Conservation (phyloP, 2,329 filamentous ascomycete genomes). For the Shiraia sp. region DNA sequence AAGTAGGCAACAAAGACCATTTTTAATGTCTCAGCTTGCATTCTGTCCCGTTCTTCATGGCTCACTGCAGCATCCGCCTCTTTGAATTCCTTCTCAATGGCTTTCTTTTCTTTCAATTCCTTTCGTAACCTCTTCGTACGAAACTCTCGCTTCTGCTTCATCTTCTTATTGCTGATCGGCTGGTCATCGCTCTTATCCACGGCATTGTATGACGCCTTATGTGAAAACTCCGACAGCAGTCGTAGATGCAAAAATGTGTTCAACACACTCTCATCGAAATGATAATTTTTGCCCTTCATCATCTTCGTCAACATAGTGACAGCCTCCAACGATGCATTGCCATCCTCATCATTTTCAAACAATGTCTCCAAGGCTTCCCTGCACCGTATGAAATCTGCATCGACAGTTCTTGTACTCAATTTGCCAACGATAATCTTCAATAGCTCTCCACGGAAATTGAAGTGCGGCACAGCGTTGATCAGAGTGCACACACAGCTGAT, state of each 20-base stretch:
- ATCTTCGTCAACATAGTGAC: constrained; percentile 86
- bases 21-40: constrained; percentile 95
- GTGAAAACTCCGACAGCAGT: constrained; percentile 82
- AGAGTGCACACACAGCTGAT: constrained; percentile 85
- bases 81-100: constrained; percentile 88
- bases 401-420: constrained; percentile 71
- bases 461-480: constrained; percentile 83
- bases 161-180: constrained; percentile 57
- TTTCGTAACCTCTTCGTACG: constrained; percentile 88
- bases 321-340: constrained; percentile 82
- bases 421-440: constrained; percentile 86
- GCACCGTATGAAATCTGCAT: constrained; percentile 77
- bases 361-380: constrained; percentile 77
- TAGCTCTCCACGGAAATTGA: constrained; percentile 91
- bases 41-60: constrained; percentile 88
- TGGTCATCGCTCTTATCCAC: constrained; percentile 66
- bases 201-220: constrained; percentile 77
- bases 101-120: constrained; percentile 79
- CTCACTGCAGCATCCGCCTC: constrained; percentile 88
- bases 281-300: constrained; percentile 87
- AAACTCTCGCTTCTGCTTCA: constrained; percentile 79
- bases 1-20: constrained; percentile 96
- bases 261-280: constrained; percentile 80
- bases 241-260: constrained; percentile 91
- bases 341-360: constrained; percentile 87